Percentiles rank a stretch among this genome's conserved stretches.
Conservation (phyloP, 139 green algal genomes). For the Yamagishiella unicocca region DNA sequence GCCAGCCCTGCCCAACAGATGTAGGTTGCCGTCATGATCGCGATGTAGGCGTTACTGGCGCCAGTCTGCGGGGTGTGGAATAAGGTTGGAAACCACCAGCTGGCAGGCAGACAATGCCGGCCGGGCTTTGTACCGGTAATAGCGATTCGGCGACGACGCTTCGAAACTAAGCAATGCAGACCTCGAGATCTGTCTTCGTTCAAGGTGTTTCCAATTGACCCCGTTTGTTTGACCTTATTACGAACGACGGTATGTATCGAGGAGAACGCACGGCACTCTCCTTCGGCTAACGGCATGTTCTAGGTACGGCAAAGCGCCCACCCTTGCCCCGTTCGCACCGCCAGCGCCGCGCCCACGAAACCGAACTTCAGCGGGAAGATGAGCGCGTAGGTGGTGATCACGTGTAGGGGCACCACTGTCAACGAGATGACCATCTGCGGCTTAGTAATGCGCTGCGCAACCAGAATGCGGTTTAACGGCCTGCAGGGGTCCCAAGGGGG, state of each 20-base stretch:
- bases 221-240: too few species aligned
- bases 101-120: too few species aligned
- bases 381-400: slow-evolving; percentile 56
- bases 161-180: too few species aligned
- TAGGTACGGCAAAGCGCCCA: background rate
- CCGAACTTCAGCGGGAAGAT: slow-evolving; percentile 43
- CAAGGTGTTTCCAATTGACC: too few species aligned
- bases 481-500: slow-evolving; percentile 41
- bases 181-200: too few species aligned
- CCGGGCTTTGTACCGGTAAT: too few species aligned
- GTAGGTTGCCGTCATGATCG: slow-evolving; percentile 48
- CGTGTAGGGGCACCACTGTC: slow-evolving; percentile 56
- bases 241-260: too few species aligned
- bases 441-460: slow-evolving; percentile 63
- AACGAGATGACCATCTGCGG: slow-evolving; percentile 47
- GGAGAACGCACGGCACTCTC: too few species aligned
- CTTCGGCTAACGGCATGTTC: too few species aligned
- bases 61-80: background rate
- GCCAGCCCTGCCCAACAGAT: slow-evolving; percentile 47
- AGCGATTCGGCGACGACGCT: too few species aligned
- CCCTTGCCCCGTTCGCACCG: background rate
- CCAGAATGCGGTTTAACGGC: slow-evolving; percentile 65
- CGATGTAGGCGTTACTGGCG: slow-evolving; percentile 45
- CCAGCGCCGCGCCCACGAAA: slow-evolving; percentile 58
- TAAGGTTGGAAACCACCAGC: too few species aligned